Conservation (phyloP, 192 early-diverging fungal genomes). For the Endogone sp. region DNA sequence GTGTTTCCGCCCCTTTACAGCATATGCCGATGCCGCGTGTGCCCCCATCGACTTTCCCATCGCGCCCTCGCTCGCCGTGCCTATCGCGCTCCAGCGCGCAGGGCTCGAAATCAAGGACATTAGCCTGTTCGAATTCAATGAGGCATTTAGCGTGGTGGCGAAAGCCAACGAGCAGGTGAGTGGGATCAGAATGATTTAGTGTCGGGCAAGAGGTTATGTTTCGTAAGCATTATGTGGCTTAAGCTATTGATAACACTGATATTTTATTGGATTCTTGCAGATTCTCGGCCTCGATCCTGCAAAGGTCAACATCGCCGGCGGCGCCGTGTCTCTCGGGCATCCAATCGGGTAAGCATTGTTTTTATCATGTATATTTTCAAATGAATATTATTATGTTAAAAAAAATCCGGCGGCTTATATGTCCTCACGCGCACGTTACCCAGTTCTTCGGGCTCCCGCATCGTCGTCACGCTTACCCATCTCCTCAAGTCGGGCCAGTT, state of each 20-base stretch:
- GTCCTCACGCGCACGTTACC: neutral
- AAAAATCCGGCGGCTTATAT: neutral
- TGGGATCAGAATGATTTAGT: neutral
- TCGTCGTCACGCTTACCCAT: slow-evolving; percentile 78
- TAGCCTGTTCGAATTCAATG: slow-evolving; percentile 93
- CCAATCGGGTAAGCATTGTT: slow-evolving; percentile 58
- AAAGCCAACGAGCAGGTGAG: slow-evolving; percentile 80
- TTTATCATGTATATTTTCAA: neutral
- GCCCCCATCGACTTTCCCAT: slow-evolving; percentile 93
- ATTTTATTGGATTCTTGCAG: too few relatives aligned
- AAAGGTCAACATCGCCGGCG: slow-evolving; percentile 76
- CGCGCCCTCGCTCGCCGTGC: slow-evolving; percentile 89
- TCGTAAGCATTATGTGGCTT: neutral
- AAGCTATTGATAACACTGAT: too few relatives aligned
- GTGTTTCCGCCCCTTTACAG: neutral
- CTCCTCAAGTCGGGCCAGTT: slow-evolving; percentile 79
- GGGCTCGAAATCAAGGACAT: slow-evolving; percentile 80
- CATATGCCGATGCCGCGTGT: slow-evolving; percentile 88
- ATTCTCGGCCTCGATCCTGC: slow-evolving; percentile 67
- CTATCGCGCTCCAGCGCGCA: slow-evolving; percentile 88
- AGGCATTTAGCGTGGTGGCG: slow-evolving; percentile 94
- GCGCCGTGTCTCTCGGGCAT: slow-evolving; percentile 78
- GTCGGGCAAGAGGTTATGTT: neutral
- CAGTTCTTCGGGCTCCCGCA: slow-evolving; percentile 73
- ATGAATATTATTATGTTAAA: neutral